Percentiles rank a stretch among this genome's conserved stretches.
These are phyloP conservation scores for Saccharomyces kudriavzevii DNA, from an alignment of 805 yeast species.

Conservation along the genomic window DNA sequence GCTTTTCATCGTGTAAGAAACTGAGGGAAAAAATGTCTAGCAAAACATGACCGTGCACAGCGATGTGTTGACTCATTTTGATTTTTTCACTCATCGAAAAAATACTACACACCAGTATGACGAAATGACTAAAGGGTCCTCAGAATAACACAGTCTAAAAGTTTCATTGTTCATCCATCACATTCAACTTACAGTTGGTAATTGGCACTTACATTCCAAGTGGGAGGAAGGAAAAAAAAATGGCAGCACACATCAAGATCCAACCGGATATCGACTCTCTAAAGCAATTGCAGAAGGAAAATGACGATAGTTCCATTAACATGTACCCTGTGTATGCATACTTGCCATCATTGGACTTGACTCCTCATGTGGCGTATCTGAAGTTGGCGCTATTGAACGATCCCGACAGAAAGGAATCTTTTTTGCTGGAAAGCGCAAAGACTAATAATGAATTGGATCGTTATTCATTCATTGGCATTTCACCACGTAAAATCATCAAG, in stretches of 20 bases:
- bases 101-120: background rate
- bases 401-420: slow-evolving; percentile 54
- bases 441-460: slow-evolving; percentile 86
- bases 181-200: background rate
- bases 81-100: background rate
- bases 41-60: background rate
- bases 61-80: background rate
- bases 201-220: background rate
- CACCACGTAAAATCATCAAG: slow-evolving; percentile 71
- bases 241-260: slow-evolving; percentile 20
- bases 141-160: background rate
- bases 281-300: slow-evolving; percentile 33
- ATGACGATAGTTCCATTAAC: slow-evolving; percentile 42
- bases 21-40: background rate
- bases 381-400: slow-evolving; percentile 60
- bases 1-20: background rate
- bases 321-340: slow-evolving; percentile 74
- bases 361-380: slow-evolving; percentile 86
- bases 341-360: slow-evolving; percentile 66
- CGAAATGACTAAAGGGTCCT: background rate
- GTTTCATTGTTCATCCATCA: background rate
- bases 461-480: slow-evolving; percentile 82
- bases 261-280: slow-evolving; percentile 49
- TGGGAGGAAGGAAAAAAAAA: background rate
- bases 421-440: slow-evolving; percentile 79